Base-by-base conservation (phyloP, 2,329 filamentous ascomycete genomes). In the Tolypocladium inflatum region DNA sequence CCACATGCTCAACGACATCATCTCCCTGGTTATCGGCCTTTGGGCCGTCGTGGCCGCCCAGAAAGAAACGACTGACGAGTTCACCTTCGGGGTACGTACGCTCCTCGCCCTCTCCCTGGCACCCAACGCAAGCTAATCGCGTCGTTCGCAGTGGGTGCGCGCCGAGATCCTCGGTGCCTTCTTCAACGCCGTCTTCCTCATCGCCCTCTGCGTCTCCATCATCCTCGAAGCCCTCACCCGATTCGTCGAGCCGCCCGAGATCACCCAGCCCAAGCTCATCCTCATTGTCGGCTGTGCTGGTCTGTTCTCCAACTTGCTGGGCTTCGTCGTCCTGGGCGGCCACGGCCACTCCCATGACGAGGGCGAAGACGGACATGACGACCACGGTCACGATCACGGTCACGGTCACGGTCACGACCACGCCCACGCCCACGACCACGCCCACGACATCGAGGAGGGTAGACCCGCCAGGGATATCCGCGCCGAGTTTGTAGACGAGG, bases 1-100 rank as follows among this genome's bases (percentile, higher is more conserved):
- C 74, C 94, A 99, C 76, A 99, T 99, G 94, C 80, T 99, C 61
- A 99, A 99, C 78, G 94, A 99, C 83, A 94, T 99, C 66, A 87
- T 99, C 61, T 97, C 94, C 1, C 79, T 99, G 17, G 82, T 87
- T 58, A 93, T 99, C 61, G 94, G 94, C 63, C 75, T 97, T 45
- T 99, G 94, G 93, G 94, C 94, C 56, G 94, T 99, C 57, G 90
- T 88, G 62, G 89, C 95, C 55, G 90, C 92, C 33, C 89, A 89
- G 71, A 86, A 89, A 67, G 89, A 87, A 63, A 89, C 87, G 0
- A 95, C 91, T 10, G 92, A 96, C 67, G 90, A 88, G 72, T 99
- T 94, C 71, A 97, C 94, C 19, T 99, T 97, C 72, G 94, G 94
- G 58, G 90, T 92, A 78, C 71, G 90, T 92, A 78, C 71, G 88